Evolutionary conservation across 208 protist genomes (phyloP).

Genomic region (Crithidia bombi): DNA sequence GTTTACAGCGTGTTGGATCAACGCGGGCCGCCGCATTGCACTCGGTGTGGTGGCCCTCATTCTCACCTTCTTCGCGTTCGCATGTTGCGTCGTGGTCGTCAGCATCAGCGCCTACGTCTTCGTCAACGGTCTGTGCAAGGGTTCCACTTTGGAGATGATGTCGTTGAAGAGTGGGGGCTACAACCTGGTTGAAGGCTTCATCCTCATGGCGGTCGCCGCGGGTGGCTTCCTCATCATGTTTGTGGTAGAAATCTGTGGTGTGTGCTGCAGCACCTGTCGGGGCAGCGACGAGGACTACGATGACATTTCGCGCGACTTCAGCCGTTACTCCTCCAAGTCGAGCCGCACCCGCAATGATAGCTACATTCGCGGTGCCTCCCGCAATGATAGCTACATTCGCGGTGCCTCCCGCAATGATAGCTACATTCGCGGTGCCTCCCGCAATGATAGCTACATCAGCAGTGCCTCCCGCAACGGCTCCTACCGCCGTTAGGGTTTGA

Average conservation of each 20-base stretch:
- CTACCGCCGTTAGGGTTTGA: not conserved
- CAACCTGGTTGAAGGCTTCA: constrained; percentile 40
- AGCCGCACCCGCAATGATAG: not conserved
- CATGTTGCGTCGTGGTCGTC: constrained; percentile 19
- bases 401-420: not conserved
- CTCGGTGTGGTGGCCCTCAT: constrained; percentile 12
- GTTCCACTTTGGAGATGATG: not conserved
- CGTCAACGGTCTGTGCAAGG: constrained; percentile 7
- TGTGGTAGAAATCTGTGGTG: constrained; percentile 4
- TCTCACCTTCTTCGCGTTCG: constrained; percentile 22
- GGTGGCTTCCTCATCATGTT: constrained; percentile 37
- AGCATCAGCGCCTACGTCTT: constrained; percentile 10
- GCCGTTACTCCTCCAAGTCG: constrained; percentile 3
- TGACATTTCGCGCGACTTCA: constrained; percentile 10
- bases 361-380: constrained; percentile 6
- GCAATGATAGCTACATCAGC: not conserved
- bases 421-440: not conserved
- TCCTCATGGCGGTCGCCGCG: constrained; percentile 26
- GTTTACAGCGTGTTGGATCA: constrained; percentile 20
- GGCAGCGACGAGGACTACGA: constrained; percentile 8
- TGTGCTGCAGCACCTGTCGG: constrained; percentile 15
- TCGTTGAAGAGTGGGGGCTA: constrained; percentile 21
- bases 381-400: not conserved
- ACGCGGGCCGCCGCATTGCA: constrained; percentile 5
- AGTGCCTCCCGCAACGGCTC: not conserved